phyloP scores from a whole-genome alignment of 352 stramenopile species.

The Phytopythium montanum region DNA sequence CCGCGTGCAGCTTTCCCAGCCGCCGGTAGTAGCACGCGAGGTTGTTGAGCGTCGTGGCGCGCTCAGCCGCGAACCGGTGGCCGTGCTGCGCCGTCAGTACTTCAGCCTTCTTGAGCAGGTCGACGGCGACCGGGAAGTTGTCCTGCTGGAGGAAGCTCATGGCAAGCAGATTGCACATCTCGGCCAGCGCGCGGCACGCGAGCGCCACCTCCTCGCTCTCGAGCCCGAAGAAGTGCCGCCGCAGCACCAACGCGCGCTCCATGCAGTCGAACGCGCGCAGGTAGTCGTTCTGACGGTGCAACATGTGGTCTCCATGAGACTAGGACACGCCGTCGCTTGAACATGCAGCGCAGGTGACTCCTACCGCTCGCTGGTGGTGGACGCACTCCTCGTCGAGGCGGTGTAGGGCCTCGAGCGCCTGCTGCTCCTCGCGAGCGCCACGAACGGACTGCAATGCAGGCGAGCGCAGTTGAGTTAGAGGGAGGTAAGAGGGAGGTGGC shows the following conservation, averaged over 20 bases:
- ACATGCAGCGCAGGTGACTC: not conserved
- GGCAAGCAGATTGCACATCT: constrained; percentile 93
- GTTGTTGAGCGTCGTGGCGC: constrained; percentile 93
- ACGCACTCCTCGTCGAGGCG: constrained; percentile 89
- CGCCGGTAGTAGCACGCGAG: constrained; percentile 92
- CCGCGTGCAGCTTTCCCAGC: constrained; percentile 84
- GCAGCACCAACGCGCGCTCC: constrained; percentile 88
- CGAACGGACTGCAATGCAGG: constrained; percentile 16
- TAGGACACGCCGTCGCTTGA: not conserved
- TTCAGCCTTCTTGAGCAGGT: constrained; percentile 92
- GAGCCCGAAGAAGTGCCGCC: constrained; percentile 91
- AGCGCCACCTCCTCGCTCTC: constrained; percentile 82
- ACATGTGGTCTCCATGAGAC: not conserved
- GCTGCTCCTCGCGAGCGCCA: constrained; percentile 46
- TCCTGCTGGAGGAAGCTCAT: constrained; percentile 95
- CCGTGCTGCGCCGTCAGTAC: constrained; percentile 86
- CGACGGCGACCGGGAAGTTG: constrained; percentile 89
- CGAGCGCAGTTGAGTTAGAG: not conserved
- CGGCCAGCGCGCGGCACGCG: constrained; percentile 86
- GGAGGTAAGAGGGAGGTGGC: not conserved
- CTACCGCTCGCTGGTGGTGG: constrained; percentile 77
- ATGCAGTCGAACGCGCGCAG: constrained; percentile 91
- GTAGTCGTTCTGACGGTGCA: constrained; percentile 78
- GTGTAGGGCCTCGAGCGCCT: constrained; percentile 88
- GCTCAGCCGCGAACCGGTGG: constrained; percentile 32